Evolutionary conservation across 106 monocot species (phyloP), one percentile per base, ranked within the genome.

Genomic region (Platanthera zijinensis): DNA sequence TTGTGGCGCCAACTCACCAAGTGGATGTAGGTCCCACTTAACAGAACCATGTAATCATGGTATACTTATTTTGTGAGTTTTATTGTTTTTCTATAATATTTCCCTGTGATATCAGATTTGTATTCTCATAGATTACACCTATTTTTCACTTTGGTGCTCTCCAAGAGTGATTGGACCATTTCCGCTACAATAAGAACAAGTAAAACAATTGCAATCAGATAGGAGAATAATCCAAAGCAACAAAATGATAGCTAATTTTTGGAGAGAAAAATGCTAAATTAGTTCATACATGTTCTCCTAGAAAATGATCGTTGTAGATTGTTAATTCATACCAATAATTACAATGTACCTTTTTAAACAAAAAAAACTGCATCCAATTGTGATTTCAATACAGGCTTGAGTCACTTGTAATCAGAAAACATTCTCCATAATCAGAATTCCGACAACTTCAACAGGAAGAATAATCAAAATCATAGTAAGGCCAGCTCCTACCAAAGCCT

Each of bases 401-500:
- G 9, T 64, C 17, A 7, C 64, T 22, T 10, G 10, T 11, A 64
- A 9, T 1, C 8, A 66, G 30, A n/a, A 7, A 47, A 7, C 7
- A 70, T 39, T 22, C 13, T 67, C 67, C 67, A 67, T 39, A 39
- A 67, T 67, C 12, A 67, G 5, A 39, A 39, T 39, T 39, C 39
- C 39, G 39, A 39, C 39, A 67, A 25, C 13, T 39, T 7, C 67
- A 10, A 39, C 10, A 67, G 5, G 8, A 13, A 67, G 39, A 45
- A 67, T 39, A 39, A 11, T 11, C 32, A 70, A 14, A 17, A 10
- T 53, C 53, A 10, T 53, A 53, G 14, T 53, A 47, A 15, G 12
- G 4, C 48, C 70, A 70, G n/a, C 48, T 70, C 70, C 70, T 48
- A 48, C 46, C 17, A 70, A 70, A 70, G 70, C 17, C 48, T 17